Percentiles rank a stretch among this genome's conserved stretches.
These are phyloP conservation scores for Ambispora gerdemannii DNA, from an alignment of 192 early-diverging fungal genomes.

Conservation along the genomic window DNA sequence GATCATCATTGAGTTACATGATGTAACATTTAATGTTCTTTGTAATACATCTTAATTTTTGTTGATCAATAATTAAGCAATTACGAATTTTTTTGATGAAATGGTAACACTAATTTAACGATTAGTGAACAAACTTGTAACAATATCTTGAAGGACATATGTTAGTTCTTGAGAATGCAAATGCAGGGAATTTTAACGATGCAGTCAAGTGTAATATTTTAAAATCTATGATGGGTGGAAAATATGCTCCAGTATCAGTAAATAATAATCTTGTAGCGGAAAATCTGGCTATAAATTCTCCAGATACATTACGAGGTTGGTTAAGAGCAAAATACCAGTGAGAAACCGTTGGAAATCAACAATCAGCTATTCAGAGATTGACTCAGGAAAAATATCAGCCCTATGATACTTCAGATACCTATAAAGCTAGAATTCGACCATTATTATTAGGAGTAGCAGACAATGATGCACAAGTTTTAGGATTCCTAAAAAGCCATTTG, in stretches of 20 bases:
- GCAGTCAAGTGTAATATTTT: slow-evolving; percentile 11
- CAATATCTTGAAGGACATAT: no score
- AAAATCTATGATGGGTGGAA: slow-evolving; percentile 17
- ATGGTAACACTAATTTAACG: no score
- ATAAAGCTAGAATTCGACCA: background rate
- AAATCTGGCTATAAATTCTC: slow-evolving; percentile 14
- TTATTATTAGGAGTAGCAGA: slow-evolving; percentile 11
- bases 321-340: slow-evolving; percentile 10
- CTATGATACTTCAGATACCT: slow-evolving; percentile 5
- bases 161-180: slow-evolving; percentile 6
- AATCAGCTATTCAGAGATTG: slow-evolving; percentile 13
- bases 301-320: slow-evolving; percentile 1
- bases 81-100: no score
- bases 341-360: slow-evolving; percentile 1
- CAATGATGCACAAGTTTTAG: slow-evolving; percentile 14
- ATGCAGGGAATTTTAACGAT: slow-evolving; percentile 19
- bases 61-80: no score
- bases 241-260: slow-evolving; percentile 8
- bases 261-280: background rate
- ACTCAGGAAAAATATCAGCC: slow-evolving; percentile 12
- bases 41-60: no score
- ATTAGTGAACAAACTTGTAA: no score
- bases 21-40: no score
- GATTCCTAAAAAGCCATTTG: slow-evolving; percentile 23
- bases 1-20: no score